Conservation (phyloP, 1,139 yeast genomes). For the Saccharomycopsis phalli region DNA sequence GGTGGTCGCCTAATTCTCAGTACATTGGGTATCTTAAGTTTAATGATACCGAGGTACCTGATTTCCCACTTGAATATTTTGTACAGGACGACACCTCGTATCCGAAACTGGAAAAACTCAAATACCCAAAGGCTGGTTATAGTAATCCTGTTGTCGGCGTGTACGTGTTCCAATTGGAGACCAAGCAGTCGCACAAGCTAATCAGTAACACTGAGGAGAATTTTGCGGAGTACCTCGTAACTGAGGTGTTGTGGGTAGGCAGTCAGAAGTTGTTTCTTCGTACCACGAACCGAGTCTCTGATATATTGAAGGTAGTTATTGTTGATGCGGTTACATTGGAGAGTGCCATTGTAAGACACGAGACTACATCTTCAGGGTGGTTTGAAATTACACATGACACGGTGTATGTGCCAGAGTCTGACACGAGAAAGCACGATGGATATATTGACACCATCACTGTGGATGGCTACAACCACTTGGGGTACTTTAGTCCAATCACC, state of each 20-base stretch:
- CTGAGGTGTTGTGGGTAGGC: conserved; percentile 74
- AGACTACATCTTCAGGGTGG: conserved; percentile 43
- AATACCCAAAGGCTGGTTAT: conserved; percentile 92
- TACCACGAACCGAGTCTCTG: conserved; percentile 67
- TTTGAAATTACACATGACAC: conserved; percentile 80
- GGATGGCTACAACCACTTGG: conserved; percentile 64
- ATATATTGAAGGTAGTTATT: conserved; percentile 46
- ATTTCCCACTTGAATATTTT: conserved; percentile 65
- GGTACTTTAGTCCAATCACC: conserved; percentile 50
- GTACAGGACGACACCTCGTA: conserved; percentile 50
- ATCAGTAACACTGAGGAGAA: conserved; percentile 26
- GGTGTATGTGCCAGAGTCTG: conserved; percentile 55
- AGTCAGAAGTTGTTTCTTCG: conserved; percentile 48
- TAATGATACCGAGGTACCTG: conserved; percentile 68
- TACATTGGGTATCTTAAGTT: conserved; percentile 57
- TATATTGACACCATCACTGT: conserved; percentile 69
- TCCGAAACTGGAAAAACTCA: conserved; percentile 54
- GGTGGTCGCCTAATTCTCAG: conserved; percentile 83
- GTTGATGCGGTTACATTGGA: conserved; percentile 35
- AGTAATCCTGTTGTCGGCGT: conserved; percentile 58
- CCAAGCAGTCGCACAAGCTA: conserved; percentile 32
- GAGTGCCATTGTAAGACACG: conserved; percentile 35
- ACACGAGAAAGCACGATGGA: conserved; percentile 38
- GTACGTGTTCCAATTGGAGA: conserved; percentile 29
- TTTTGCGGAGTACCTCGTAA: conserved; percentile 46